A percentile compares a stretch with the other conserved stretches of the same genome.
Evolutionary conservation across 176 grass and related monocot species (phyloP).

Genomic region (Musa acuminata): DNA sequence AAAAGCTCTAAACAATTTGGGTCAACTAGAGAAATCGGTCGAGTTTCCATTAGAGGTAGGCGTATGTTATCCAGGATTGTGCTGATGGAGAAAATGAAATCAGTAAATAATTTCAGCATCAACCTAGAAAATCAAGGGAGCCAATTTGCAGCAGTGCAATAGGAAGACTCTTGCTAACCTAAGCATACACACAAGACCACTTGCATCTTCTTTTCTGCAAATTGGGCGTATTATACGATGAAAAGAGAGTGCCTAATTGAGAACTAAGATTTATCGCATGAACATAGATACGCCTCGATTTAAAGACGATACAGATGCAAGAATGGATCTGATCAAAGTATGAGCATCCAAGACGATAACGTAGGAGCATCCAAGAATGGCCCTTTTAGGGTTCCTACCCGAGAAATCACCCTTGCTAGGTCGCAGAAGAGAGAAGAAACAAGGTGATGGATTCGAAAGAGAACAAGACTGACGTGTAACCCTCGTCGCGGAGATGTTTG

Average conservation of each 20-base stretch:
- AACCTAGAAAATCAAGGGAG: not conserved
- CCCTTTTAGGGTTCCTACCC: not conserved
- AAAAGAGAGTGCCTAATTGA: too few species aligned
- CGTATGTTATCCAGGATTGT: not conserved
- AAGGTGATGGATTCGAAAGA: not conserved
- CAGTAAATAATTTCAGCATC: not conserved
- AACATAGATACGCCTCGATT: not conserved
- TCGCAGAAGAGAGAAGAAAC: not conserved
- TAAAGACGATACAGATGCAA: not conserved
- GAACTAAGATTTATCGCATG: not conserved
- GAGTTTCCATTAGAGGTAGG: not conserved
- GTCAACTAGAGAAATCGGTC: not conserved
- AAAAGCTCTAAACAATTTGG: too few species aligned
- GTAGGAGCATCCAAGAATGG: not conserved
- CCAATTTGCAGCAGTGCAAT: not conserved
- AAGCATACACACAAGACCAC: too few species aligned
- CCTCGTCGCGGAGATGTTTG: conserved; percentile 51
- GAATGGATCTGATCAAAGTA: not conserved
- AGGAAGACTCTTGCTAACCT: too few species aligned
- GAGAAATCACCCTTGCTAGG: not conserved
- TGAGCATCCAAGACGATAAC: too few species aligned
- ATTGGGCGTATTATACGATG: too few species aligned
- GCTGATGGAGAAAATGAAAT: not conserved
- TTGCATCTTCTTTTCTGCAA: too few species aligned
- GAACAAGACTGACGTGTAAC: conserved; percentile 49